Conservation (phyloP, 257 asterid genomes). For the Salvia miltiorrhiza region DNA sequence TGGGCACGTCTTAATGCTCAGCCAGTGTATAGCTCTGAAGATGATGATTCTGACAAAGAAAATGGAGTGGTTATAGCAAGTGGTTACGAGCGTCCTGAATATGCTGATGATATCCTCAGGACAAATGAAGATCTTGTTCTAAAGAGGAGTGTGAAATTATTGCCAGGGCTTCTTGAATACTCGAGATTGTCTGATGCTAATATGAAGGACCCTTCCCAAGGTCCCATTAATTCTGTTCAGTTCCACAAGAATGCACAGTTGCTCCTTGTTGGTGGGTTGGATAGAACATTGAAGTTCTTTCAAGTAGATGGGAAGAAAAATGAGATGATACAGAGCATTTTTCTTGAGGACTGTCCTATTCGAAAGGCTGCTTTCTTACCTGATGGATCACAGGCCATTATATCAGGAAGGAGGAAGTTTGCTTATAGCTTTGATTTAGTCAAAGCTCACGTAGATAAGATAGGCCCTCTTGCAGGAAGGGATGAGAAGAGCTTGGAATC, state of each 20-base stretch:
- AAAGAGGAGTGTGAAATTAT: constrained; percentile 48
- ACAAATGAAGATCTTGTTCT: constrained; percentile 65
- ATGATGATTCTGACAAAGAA: constrained; percentile 60
- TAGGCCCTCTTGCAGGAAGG: constrained; percentile 81
- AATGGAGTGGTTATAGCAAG: constrained; percentile 30
- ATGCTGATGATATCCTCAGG: constrained; percentile 51
- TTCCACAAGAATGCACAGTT: constrained; percentile 85
- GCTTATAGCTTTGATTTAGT: constrained; percentile 79
- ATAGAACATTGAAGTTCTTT: constrained; percentile 65
- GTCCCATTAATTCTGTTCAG: constrained; percentile 71
- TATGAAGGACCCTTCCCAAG: constrained; percentile 55
- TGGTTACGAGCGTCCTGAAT: constrained; percentile 34
- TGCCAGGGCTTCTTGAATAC: constrained; percentile 74
- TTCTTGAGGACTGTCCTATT: constrained; percentile 80
- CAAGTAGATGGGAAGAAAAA: constrained; percentile 91
- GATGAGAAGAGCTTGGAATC: constrained; percentile 93
- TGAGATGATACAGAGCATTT: constrained; percentile 69
- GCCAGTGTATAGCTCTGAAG: constrained; percentile 46
- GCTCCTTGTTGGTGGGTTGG: constrained; percentile 88
- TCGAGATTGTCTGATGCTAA: constrained; percentile 81
- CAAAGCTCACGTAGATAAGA: constrained; percentile 62
- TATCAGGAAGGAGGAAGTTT: constrained; percentile 84
- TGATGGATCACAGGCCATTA: constrained; percentile 80
- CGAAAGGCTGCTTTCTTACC: constrained; percentile 81
- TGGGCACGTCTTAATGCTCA: constrained; percentile 66